Conservation (phyloP, 208 protist species). For the Trypanosoma cruzi region DNA sequence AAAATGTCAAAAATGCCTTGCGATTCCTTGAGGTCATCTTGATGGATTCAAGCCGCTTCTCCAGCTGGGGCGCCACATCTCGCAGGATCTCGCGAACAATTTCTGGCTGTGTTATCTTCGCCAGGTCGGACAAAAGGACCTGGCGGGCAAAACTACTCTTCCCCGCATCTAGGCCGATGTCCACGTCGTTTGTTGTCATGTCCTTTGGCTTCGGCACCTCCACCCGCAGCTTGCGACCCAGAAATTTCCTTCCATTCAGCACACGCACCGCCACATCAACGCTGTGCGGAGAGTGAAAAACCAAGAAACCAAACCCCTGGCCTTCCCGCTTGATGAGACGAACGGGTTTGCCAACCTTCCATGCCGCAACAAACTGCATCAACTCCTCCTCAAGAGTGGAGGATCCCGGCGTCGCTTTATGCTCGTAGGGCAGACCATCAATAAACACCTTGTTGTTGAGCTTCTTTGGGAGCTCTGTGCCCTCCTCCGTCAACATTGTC, state of each 20-base stretch:
- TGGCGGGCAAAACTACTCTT: conserved; percentile 83
- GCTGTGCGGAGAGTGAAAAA: conserved; percentile 87
- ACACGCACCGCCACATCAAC: conserved; percentile 83
- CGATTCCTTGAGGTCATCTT: conserved; percentile 93
- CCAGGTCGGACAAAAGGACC: conserved; percentile 85
- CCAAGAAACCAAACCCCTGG: conserved; percentile 91
- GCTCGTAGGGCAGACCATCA: conserved; percentile 87
- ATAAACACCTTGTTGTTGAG: conserved; percentile 93
- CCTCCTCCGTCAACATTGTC: conserved; percentile 71
- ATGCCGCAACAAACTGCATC: conserved; percentile 75
- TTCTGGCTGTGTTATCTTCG: conserved; percentile 82
- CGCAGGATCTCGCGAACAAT: conserved; percentile 89
- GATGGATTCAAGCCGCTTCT: conserved; percentile 83
- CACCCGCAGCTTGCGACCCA: conserved; percentile 84
- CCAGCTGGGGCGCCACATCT: conserved; percentile 85
- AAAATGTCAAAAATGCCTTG: conserved; percentile 91
- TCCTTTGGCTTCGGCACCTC: conserved; percentile 86
- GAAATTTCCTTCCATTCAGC: conserved; percentile 89
- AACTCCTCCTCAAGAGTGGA: conserved; percentile 83
- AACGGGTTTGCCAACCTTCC: conserved; percentile 86
- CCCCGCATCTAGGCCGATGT: conserved; percentile 49
- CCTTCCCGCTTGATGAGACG: conserved; percentile 90
- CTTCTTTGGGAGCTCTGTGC: conserved; percentile 78
- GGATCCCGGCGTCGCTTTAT: conserved; percentile 51
- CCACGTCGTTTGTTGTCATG: conserved; percentile 38